Conservation (phyloP, 2,329 filamentous ascomycete species). For the Aspergillus novofumigatus region DNA sequence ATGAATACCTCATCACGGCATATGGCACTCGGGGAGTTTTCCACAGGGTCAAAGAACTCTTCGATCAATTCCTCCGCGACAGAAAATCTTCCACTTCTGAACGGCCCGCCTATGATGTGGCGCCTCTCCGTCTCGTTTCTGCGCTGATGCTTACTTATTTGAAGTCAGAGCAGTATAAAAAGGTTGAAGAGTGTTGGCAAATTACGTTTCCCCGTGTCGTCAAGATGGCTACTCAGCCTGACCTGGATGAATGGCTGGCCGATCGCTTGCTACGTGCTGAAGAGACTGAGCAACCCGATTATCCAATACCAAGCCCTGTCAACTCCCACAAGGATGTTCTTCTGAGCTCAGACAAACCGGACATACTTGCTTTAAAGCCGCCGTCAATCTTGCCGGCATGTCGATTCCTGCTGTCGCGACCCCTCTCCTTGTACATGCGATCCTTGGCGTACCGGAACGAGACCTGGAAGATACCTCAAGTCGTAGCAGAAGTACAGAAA, state of each 20-base stretch:
- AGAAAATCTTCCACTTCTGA: constrained; percentile 6
- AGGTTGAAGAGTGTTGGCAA: constrained; percentile 65
- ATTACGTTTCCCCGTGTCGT: constrained; percentile 54
- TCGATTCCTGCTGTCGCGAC: constrained; percentile 47
- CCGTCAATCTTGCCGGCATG: constrained; percentile 34
- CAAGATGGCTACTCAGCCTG: constrained; percentile 37
- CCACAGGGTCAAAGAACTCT: constrained; percentile 51
- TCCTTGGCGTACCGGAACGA: constrained; percentile 52
- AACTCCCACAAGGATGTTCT: constrained; percentile 5
- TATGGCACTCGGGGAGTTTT: constrained; percentile 48
- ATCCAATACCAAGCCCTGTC: constrained; percentile 5
- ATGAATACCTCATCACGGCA: constrained; percentile 54
- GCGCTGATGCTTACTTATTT: constrained; percentile 66
- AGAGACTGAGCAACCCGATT: constrained; percentile 7
- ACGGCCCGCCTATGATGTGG: constrained; percentile 22
- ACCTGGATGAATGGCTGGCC: constrained; percentile 20
- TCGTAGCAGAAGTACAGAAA: constrained; percentile 54
- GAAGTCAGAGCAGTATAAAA: constrained; percentile 53
- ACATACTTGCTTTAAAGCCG: background rate
- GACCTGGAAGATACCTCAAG: constrained; percentile 47
- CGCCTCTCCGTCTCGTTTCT: constrained; percentile 55
- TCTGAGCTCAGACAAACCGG: background rate
- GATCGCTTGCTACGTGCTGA: constrained; percentile 6
- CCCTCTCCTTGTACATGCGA: constrained; percentile 51
- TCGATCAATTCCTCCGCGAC: constrained; percentile 47